Evolutionary conservation across 306 rosid species (phyloP), one percentile per base, ranked within the genome.

Genomic region (Quercus suber): DNA sequence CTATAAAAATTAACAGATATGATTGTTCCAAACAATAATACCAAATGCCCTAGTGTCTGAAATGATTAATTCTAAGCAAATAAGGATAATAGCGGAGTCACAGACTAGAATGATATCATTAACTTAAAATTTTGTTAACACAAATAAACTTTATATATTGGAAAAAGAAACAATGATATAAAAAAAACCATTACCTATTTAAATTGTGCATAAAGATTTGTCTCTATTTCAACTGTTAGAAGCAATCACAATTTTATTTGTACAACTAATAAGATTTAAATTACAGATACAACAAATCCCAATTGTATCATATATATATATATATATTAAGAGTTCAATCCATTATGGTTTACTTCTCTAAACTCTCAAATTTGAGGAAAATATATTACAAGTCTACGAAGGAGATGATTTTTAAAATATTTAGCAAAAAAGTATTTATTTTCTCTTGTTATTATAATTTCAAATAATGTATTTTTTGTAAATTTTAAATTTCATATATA

Each of bases 191-290:
- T 80, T 86, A 95, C 99, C 98, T 93, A 91, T 82, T 84, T 90
- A 23, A 95, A 95, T 71, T 87, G 98, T 30, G 99, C 99, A 79
- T 91, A 89, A 65, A 95, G 96, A 86, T 95, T 95, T 64, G 98
- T 91, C 87, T 93, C 97, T 74, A 95, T 91, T 55, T 91, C 98
- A 58, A 98, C 98, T 95, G 90, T 58, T 70, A 76, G 74, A 83
- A 59, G 63, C 57, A 79, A 56, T 55, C 45, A 52, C 73, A 31
- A 65, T 74, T 30, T 28, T 33, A 73, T 73, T 81, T 61, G 68
- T 37, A 33, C 69, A 69, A 56, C 58, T 37, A 31, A 30, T 6
- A 64, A 64, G 11, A 30, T 10, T 18, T 64, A 28, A 30, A 6
- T 31, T n/a, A 7, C 43, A 20, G 30, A 58, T 58, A 4, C 30